Evolutionary conservation across 352 stramenopile genomes (phyloP).

Genomic region (Elongisporangium anandrum): DNA sequence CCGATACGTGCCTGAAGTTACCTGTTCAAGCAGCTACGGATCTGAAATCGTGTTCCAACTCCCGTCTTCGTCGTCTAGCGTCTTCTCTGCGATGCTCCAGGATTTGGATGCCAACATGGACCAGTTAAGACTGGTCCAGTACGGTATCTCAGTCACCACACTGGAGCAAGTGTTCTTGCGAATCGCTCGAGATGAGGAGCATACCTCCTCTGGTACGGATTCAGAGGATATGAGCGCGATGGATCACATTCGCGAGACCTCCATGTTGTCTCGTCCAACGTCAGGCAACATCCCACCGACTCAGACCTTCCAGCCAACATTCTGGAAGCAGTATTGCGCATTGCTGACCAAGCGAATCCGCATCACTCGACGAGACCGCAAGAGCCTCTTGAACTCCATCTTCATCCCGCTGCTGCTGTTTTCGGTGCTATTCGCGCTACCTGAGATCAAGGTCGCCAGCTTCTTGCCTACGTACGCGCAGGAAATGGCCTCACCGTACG

Average conservation of each 20-base stretch:
- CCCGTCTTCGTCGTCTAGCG: slow-evolving; percentile 61
- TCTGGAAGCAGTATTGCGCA: slow-evolving; percentile 40
- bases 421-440: slow-evolving; percentile 39
- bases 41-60: slow-evolving; percentile 96
- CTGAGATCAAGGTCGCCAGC: slow-evolving; percentile 52
- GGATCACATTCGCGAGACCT: slow-evolving; percentile 31
- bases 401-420: slow-evolving; percentile 61
- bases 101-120: slow-evolving; percentile 54
- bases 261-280: slow-evolving; percentile 24
- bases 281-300: slow-evolving; percentile 14
- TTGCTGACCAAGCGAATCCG: slow-evolving; percentile 55
- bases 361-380: slow-evolving; percentile 60
- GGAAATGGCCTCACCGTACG: slow-evolving; percentile 14
- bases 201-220: slow-evolving; percentile 9
- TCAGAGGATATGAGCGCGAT: slow-evolving; percentile 27
- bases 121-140: slow-evolving; percentile 73
- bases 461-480: slow-evolving; percentile 32
- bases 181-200: slow-evolving; percentile 21
- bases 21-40: slow-evolving; percentile 89
- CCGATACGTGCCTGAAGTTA: slow-evolving; percentile 58
- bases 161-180: slow-evolving; percentile 98
- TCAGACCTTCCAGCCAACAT: slow-evolving; percentile 15
- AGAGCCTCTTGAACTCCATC: slow-evolving; percentile 53
- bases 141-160: slow-evolving; percentile 98
- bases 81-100: slow-evolving; percentile 92